Base-by-base conservation (phyloP, 495 filamentous ascomycete genomes). In the Gamarada debralockiae region DNA sequence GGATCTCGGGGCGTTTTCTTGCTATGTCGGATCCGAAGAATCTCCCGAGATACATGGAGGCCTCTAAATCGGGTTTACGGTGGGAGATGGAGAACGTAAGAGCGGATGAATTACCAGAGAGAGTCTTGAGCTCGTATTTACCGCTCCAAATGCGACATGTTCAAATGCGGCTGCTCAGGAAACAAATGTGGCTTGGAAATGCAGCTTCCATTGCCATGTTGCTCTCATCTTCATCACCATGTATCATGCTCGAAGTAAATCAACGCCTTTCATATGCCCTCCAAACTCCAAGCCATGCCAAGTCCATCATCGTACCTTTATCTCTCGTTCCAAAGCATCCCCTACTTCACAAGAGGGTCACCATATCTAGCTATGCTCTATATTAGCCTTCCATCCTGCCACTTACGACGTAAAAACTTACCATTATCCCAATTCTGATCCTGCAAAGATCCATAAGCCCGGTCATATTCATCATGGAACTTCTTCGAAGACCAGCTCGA, bases 401-500 rank as follows among this genome's bases (percentile, higher is more conserved):
- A 8, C 24, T 13, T 21, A 3, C 38, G 8, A 33, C 10, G 24
- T 29, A 4, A 45, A 10, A 45, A 53, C 54, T 48, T 22, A 60
- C 61, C 46, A 15, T 31, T 22, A 34, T 52, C 40, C 58, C 58
- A 64, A 2, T 49, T 8, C 36, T 49, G 50, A 52, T 64, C 58
- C 8, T 45, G 14, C 6, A 61, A n/a, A 24, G 27, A 20, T 7
- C 8, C 29, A n/a, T 45, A 54, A 0, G 55, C 58, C n/a, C 50
- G 40, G 31, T 61, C 58, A 39, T 61, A 61, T 29, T 64, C 61
- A 17, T 64, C 61, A 15, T 49, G 14, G 27, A 51, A 58, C 48
- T 64, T 64, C 55, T 64, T 64, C 2, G 50, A 58, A 2, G 49
- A 34, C 61, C 61, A 64, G 17, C 47, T 49, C 12, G 58, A 58